phyloP scores from a whole-genome alignment of 352 stramenopile genomes.

The Pythium scleroteichum region DNA sequence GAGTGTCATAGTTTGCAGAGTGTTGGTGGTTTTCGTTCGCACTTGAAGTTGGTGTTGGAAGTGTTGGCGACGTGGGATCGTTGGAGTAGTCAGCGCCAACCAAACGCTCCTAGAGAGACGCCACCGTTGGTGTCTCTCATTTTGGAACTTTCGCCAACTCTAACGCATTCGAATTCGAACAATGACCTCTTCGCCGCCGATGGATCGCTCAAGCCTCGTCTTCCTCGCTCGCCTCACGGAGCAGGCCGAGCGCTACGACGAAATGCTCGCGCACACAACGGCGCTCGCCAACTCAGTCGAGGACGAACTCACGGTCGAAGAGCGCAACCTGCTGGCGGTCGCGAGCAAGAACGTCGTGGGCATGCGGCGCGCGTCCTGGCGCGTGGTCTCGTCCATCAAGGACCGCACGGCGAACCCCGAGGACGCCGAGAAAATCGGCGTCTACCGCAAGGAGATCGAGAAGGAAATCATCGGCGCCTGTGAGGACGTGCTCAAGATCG shows the following conservation, averaged over 20 bases:
- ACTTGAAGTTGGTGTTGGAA: constrained; percentile 10
- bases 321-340: constrained; percentile 37
- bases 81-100: neutral
- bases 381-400: constrained; percentile 33
- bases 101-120: no score
- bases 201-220: constrained; percentile 36
- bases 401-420: constrained; percentile 35
- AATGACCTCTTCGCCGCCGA: constrained; percentile 3
- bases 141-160: constrained; percentile 5
- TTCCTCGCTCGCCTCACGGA: constrained; percentile 39
- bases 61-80: constrained; percentile 4
- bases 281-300: constrained; percentile 18
- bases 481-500: constrained; percentile 91
- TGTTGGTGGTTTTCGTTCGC: neutral
- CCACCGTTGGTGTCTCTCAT: neutral
- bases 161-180: constrained; percentile 19
- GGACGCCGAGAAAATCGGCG: constrained; percentile 11
- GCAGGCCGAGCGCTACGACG: constrained; percentile 36
- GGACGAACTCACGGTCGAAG: constrained; percentile 34
- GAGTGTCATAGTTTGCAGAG: neutral
- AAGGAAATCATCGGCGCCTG: constrained; percentile 29
- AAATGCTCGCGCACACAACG: constrained; percentile 35
- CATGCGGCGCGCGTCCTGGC: constrained; percentile 27
- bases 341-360: constrained; percentile 42
- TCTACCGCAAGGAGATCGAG: constrained; percentile 33